These are phyloP conservation scores for Chrysoporthe austroafricana DNA, from an alignment of 2,329 filamentous ascomycete genomes.

Conservation along the genomic window DNA sequence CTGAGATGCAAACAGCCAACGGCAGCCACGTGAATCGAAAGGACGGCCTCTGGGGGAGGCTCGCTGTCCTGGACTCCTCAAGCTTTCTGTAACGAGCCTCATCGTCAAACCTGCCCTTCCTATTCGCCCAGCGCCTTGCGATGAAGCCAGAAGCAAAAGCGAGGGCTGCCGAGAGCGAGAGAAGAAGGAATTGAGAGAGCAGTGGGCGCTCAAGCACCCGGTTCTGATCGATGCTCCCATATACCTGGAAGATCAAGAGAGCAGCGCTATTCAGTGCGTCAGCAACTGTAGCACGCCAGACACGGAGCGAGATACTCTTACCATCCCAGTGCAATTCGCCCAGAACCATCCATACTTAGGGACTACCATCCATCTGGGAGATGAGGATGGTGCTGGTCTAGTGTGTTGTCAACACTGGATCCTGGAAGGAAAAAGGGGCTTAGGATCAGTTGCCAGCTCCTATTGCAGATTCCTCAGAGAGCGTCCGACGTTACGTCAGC, in stretches of 20 bases:
- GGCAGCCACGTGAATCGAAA: constrained; percentile 50
- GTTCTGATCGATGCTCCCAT: constrained; percentile 46
- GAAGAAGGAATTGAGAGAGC: constrained; percentile 51
- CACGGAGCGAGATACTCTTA: neutral
- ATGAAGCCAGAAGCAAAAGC: constrained; percentile 48
- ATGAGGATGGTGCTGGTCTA: neutral
- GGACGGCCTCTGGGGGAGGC: constrained; percentile 48
- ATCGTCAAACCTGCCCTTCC: constrained; percentile 50
- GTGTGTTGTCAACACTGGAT: constrained; percentile 5
- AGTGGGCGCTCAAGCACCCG: constrained; percentile 56
- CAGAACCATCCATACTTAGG: neutral
- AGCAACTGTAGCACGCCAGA: neutral
- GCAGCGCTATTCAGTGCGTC: constrained; percentile 18
- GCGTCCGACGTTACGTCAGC: neutral
- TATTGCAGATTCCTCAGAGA: neutral
- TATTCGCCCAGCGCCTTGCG: constrained; percentile 51
- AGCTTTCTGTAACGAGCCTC: constrained; percentile 33
- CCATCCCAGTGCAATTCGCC: constrained; percentile 7
- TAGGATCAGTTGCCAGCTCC: neutral
- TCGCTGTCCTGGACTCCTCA: constrained; percentile 40
- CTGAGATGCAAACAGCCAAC: constrained; percentile 48
- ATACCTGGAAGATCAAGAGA: constrained; percentile 21
- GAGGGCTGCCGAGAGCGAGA: constrained; percentile 49
- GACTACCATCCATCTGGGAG: constrained; percentile 4
- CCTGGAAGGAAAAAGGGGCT: constrained; percentile 7